Evolutionary conservation across 2,329 filamentous ascomycete species (phyloP).

Genomic region (Epichloe gansuensis): DNA sequence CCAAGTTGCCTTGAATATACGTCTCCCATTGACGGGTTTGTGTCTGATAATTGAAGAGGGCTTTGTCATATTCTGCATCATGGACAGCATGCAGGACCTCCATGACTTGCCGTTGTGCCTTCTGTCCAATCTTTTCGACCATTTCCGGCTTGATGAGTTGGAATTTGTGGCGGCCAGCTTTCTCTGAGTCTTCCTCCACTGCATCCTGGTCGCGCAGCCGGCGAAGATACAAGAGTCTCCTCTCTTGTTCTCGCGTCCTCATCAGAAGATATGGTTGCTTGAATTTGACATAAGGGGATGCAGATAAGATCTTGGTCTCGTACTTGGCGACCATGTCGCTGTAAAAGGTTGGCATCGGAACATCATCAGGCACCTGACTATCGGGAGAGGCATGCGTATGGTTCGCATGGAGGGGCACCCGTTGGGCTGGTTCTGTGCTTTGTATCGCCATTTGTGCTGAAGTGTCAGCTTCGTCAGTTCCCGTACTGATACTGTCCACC

Average conservation of each 20-base stretch:
- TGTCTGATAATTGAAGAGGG: conserved; percentile 82
- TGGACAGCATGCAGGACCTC: conserved; percentile 92
- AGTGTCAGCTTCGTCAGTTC: conserved; percentile 18
- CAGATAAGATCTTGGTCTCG: conserved; percentile 83
- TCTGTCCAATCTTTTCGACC: conserved; percentile 73
- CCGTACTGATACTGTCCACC: conserved; percentile 16
- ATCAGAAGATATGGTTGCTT: conserved; percentile 87
- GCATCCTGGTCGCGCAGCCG: conserved; percentile 67
- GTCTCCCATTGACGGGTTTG: conserved; percentile 95
- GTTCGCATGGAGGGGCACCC: conserved; percentile 29
- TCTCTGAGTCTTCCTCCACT: conserved; percentile 49
- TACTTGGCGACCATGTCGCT: conserved; percentile 91
- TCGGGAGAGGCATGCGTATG: conserved; percentile 34
- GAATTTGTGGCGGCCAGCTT: conserved; percentile 58
- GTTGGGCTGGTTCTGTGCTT: conserved; percentile 15
- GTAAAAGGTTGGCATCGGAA: conserved; percentile 83
- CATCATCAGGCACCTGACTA: conserved; percentile 58
- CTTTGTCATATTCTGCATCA: conserved; percentile 93
- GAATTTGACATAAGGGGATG: conserved; percentile 93
- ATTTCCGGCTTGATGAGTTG: conserved; percentile 90
- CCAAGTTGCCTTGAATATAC: conserved; percentile 76
- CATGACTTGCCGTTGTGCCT: conserved; percentile 74
- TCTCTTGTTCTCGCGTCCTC: conserved; percentile 82
- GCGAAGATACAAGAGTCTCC: conserved; percentile 69
- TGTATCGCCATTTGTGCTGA: conserved; percentile 13